Conservation (phyloP, 331 rosid genomes). For the Quercus tomentella region DNA sequence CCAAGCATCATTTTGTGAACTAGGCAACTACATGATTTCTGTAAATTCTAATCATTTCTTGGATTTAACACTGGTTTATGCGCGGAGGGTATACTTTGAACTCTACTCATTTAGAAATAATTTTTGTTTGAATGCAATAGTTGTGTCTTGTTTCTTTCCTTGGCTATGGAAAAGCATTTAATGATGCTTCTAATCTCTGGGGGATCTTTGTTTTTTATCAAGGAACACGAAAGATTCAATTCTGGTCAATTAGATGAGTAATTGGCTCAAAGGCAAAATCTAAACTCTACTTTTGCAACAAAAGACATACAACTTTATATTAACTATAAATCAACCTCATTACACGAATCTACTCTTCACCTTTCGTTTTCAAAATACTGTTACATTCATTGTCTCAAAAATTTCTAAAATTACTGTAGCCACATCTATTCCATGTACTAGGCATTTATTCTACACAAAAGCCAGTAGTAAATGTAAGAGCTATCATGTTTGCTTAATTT, state of each 20-base stretch:
- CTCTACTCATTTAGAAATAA: background rate
- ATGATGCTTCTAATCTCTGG: background rate
- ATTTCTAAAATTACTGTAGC: too few species aligned
- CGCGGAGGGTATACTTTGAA: background rate
- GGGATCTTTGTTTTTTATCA: background rate
- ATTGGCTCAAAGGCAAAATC: too few species aligned
- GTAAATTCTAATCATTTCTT: constrained; percentile 3
- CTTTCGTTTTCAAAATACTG: too few species aligned
- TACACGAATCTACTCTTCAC: too few species aligned
- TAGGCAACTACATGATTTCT: constrained; percentile 5
- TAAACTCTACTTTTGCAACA: too few species aligned
- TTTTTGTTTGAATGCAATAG: background rate
- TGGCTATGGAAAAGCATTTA: background rate
- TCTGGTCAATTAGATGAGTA: background rate
- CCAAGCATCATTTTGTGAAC: constrained; percentile 5
- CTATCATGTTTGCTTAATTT: too few species aligned
- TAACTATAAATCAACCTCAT: too few species aligned
- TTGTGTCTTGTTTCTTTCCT: background rate
- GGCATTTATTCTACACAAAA: too few species aligned
- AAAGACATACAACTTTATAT: too few species aligned
- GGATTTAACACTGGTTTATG: constrained; percentile 5
- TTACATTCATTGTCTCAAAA: too few species aligned
- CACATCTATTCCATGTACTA: too few species aligned
- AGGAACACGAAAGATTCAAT: background rate
- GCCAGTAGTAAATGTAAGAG: too few species aligned